phyloP scores from a whole-genome alignment of 2,329 filamentous ascomycete genomes.

The Talaromyces funiculosus region DNA sequence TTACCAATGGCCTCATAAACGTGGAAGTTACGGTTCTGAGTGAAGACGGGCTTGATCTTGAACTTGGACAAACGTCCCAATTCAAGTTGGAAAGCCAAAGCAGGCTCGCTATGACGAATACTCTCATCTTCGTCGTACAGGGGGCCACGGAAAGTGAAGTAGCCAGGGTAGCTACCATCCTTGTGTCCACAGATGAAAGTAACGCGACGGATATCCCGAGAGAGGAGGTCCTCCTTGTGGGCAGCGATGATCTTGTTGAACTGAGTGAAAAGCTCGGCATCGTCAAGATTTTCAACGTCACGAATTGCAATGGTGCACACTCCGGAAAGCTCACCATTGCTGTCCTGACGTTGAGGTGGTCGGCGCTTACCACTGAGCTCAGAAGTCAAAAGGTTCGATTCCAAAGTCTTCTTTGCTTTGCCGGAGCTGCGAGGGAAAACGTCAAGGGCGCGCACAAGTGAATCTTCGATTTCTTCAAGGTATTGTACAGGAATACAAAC shows the following conservation, averaged over 20 bases:
- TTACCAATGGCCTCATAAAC: slow-evolving; percentile 97
- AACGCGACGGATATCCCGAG: slow-evolving; percentile 76
- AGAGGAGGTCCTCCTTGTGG: slow-evolving; percentile 75
- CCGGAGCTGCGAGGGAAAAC: slow-evolving; percentile 59
- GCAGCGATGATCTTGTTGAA: slow-evolving; percentile 71
- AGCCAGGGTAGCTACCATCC: slow-evolving; percentile 90
- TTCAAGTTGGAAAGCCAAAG: slow-evolving; percentile 97
- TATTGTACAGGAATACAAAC: slow-evolving; percentile 91
- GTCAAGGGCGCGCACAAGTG: slow-evolving; percentile 76
- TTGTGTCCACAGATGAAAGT: slow-evolving; percentile 95
- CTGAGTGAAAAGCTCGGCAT: slow-evolving; percentile 71
- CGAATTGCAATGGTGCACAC: slow-evolving; percentile 90
- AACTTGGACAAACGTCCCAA: slow-evolving; percentile 91
- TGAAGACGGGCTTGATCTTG: slow-evolving; percentile 97
- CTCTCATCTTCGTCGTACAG: slow-evolving; percentile 84
- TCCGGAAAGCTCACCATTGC: slow-evolving; percentile 73
- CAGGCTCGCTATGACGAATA: slow-evolving; percentile 95
- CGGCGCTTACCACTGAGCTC: slow-evolving; percentile 70
- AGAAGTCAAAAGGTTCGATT: slow-evolving; percentile 56
- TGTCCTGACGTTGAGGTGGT: slow-evolving; percentile 50
- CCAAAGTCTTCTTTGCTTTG: slow-evolving; percentile 53
- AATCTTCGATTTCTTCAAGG: slow-evolving; percentile 88
- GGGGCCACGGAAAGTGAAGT: slow-evolving; percentile 97
- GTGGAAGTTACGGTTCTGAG: slow-evolving; percentile 98
- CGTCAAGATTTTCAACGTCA: slow-evolving; percentile 76